Conservation (phyloP, 257 asterid genomes). For the Solanum pinnatisectum region DNA sequence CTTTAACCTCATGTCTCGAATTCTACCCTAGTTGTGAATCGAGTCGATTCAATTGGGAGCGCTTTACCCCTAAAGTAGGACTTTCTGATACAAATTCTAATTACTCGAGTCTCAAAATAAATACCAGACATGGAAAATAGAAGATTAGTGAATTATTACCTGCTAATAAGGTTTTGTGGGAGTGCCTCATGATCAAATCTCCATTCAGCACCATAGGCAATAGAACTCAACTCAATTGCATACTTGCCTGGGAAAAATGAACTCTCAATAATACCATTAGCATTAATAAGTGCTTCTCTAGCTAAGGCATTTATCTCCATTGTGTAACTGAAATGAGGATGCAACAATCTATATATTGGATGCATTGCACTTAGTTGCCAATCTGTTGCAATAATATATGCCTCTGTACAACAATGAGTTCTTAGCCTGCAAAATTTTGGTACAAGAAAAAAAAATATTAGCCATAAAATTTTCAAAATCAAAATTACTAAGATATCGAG, state of each 20-base stretch:
- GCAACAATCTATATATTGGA: constrained; percentile 54
- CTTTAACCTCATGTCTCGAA: not conserved
- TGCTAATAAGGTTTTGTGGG: constrained; percentile 56
- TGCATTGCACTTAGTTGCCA: constrained; percentile 70
- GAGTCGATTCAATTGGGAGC: not conserved
- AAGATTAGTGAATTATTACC: constrained; percentile 28
- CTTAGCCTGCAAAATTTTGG: constrained; percentile 42
- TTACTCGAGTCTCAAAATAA: not conserved
- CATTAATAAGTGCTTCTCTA: too few relatives aligned
- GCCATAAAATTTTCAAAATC: not conserved
- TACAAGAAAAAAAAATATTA: not conserved
- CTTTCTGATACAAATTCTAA: not conserved
- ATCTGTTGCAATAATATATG: constrained; percentile 63
- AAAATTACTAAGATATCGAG: too few relatives aligned
- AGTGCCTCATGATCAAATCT: constrained; percentile 59
- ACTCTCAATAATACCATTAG: too few relatives aligned
- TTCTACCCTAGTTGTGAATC: not conserved
- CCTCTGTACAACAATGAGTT: constrained; percentile 65
- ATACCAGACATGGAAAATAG: not conserved
- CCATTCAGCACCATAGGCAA: constrained; percentile 15
- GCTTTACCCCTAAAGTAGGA: not conserved
- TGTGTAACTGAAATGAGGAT: constrained; percentile 76
- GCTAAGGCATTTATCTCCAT: constrained; percentile 27
- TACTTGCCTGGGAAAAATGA: too few relatives aligned
- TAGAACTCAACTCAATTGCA: too few relatives aligned